Evolutionary conservation across 164 flowering plant genomes (phyloP).

Genomic region (Kalanchoe fedtschenkoi): DNA sequence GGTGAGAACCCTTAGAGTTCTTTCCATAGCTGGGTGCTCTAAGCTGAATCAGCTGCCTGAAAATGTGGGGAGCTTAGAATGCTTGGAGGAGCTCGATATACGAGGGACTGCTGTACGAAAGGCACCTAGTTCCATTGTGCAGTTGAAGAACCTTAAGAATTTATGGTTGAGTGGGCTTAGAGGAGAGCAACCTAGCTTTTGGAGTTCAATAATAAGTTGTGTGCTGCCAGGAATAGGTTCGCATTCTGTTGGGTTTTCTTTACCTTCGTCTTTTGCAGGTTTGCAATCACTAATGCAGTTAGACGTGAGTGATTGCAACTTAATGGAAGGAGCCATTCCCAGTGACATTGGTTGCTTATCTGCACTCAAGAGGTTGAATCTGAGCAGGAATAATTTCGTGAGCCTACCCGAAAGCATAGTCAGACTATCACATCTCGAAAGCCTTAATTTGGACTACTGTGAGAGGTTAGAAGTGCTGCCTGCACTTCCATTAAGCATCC

Average conservation of each 20-base stretch:
- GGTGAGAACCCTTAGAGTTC: constrained; percentile 6
- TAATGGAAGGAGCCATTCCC: constrained; percentile 8
- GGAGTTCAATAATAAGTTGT: constrained; percentile 1
- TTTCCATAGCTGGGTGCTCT: constrained; percentile 13
- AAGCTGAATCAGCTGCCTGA: constrained; percentile 11
- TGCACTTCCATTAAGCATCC: constrained; percentile 8
- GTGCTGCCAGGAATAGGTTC: not conserved
- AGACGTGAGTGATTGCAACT: constrained; percentile 10
- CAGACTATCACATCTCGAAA: not conserved
- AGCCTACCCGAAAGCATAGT: constrained; percentile 7
- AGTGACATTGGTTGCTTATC: constrained; percentile 10
- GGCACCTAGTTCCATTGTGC: constrained; percentile 10
- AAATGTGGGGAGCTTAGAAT: constrained; percentile 3
- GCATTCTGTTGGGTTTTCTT: not conserved
- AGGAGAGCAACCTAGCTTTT: not conserved
- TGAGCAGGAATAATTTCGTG: constrained; percentile 10
- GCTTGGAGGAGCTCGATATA: constrained; percentile 12
- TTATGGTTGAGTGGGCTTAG: not conserved
- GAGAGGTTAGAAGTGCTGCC: constrained; percentile 8
- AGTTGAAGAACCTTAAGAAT: constrained; percentile 7
- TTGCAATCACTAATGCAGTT: constrained; percentile 3
- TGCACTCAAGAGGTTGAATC: constrained; percentile 7
- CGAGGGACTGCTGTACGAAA: constrained; percentile 15
- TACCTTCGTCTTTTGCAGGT: constrained; percentile 7
- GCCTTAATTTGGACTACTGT: not conserved